Conservation (phyloP, 352 stramenopile species). For the Blastocystis sp. region DNA sequence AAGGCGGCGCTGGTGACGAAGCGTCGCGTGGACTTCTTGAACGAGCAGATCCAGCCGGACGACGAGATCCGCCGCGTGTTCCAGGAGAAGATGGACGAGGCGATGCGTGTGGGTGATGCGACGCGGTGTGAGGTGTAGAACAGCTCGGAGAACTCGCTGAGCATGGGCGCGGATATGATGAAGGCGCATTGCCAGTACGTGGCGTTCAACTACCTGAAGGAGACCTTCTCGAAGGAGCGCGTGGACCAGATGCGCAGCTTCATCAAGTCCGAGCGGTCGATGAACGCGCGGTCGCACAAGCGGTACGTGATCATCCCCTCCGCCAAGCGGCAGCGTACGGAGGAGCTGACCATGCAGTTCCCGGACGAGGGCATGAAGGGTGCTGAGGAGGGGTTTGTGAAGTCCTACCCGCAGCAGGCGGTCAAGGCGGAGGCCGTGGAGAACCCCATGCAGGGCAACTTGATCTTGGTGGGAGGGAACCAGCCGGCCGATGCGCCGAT, state of each 20-base stretch:
- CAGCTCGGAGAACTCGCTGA: slow-evolving; percentile 8
- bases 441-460: slow-evolving; percentile 13
- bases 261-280: slow-evolving; percentile 52
- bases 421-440: slow-evolving; percentile 29
- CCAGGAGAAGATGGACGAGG: slow-evolving; percentile 38
- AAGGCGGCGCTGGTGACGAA: slow-evolving; percentile 57
- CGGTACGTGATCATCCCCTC: slow-evolving; percentile 53
- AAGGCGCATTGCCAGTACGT: slow-evolving; percentile 19
- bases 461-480: not conserved
- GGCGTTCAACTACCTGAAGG: slow-evolving; percentile 53
- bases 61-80: slow-evolving; percentile 40
- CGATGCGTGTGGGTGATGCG: slow-evolving; percentile 6
- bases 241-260: slow-evolving; percentile 22
- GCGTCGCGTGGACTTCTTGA: slow-evolving; percentile 52
- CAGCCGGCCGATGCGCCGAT: not conserved
- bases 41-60: slow-evolving; percentile 52
- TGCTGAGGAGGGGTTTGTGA: not conserved
- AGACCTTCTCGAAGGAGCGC: slow-evolving; percentile 31
- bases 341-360: slow-evolving; percentile 11
- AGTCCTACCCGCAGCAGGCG: not conserved
- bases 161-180: not conserved
- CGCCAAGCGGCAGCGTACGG: slow-evolving; percentile 13
- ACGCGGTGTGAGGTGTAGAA: not conserved
- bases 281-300: slow-evolving; percentile 48
- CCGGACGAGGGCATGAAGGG: slow-evolving; percentile 15